Evolutionary conservation across 2,329 filamentous ascomycete species (phyloP).

Genomic region (Neofusicoccum ribis): DNA sequence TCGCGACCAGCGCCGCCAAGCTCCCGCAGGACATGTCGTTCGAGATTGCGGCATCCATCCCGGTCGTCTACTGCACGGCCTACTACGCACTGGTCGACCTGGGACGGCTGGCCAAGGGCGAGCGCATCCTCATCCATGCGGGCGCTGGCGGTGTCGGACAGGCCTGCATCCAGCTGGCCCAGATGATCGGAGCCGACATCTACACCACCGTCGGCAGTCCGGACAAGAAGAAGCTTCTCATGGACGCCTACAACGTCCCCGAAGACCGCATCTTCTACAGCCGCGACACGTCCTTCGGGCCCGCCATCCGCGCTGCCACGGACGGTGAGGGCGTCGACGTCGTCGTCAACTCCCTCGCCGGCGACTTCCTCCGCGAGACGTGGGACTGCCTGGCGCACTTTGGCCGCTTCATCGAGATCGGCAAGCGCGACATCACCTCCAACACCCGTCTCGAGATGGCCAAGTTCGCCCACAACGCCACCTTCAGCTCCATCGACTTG

Average conservation of each 20-base stretch:
- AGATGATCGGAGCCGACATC: conserved; percentile 29
- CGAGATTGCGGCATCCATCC: conserved; percentile 27
- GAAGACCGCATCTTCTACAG: conserved; percentile 35
- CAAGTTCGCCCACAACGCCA: conserved; percentile 23
- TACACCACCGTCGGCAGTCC: conserved; percentile 31
- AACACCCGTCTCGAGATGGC: conserved; percentile 20
- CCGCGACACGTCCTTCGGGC: conserved; percentile 30
- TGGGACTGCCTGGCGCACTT: conserved; percentile 33
- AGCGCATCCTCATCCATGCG: conserved; percentile 35
- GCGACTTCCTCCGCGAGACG: conserved; percentile 28
- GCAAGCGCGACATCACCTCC: conserved; percentile 20
- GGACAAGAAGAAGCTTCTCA: conserved; percentile 30
- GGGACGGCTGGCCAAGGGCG: conserved; percentile 21
- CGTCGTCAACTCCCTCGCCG: conserved; percentile 34
- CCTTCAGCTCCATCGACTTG: conserved; percentile 19
- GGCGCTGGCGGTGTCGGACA: conserved; percentile 35
- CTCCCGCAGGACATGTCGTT: conserved; percentile 23
- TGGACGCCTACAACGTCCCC: conserved; percentile 28
- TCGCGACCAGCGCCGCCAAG: neutral
- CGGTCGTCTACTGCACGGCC: conserved; percentile 24
- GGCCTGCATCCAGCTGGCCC: conserved; percentile 29
- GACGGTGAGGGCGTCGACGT: conserved; percentile 36
- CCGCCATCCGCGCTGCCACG: conserved; percentile 28
- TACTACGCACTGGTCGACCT: conserved; percentile 24
- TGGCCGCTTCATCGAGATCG: conserved; percentile 32